Conservation (phyloP, 495 filamentous ascomycete genomes). For the Usnea hakonensis region DNA sequence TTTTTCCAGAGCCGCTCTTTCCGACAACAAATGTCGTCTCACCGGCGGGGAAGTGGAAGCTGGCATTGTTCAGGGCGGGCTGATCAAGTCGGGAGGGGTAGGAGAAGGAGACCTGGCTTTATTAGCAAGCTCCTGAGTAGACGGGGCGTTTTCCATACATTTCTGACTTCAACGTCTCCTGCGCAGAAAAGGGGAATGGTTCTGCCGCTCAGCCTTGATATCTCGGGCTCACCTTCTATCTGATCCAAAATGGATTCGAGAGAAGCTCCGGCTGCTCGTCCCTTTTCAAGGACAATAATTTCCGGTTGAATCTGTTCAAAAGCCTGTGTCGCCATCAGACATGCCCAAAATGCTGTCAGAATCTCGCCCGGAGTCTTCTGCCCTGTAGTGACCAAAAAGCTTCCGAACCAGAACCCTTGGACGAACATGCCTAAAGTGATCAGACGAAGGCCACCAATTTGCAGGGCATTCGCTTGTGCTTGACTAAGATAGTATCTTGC, state of each 20-base stretch:
- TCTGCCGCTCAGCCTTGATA: conserved; percentile 25
- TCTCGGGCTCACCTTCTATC: conserved; percentile 27
- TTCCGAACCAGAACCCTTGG: conserved; percentile 87
- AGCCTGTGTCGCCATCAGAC: conserved; percentile 65
- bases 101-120: conserved; percentile 62
- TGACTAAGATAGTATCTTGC: conserved; percentile 59
- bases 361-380: conserved; percentile 58
- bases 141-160: conserved; percentile 45
- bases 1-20: conserved; percentile 86
- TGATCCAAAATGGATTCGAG: conserved; percentile 43
- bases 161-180: conserved; percentile 61
- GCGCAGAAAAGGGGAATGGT: conserved; percentile 37
- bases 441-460: conserved; percentile 65
- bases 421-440: conserved; percentile 77
- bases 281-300: conserved; percentile 68
- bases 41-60: conserved; percentile 62
- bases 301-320: conserved; percentile 67
- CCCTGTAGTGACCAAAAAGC: conserved; percentile 50
- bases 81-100: conserved; percentile 70
- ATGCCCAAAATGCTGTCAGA: conserved; percentile 78
- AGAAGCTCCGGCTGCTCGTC: conserved; percentile 60
- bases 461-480: conserved; percentile 56
- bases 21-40: conserved; percentile 79
- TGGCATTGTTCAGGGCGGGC: conserved; percentile 49
- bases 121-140: background rate